Evolutionary conservation across 169 alveolate genomes (phyloP), one percentile per base, ranked within the genome.

Genomic region (Amoebophrya sp.): DNA sequence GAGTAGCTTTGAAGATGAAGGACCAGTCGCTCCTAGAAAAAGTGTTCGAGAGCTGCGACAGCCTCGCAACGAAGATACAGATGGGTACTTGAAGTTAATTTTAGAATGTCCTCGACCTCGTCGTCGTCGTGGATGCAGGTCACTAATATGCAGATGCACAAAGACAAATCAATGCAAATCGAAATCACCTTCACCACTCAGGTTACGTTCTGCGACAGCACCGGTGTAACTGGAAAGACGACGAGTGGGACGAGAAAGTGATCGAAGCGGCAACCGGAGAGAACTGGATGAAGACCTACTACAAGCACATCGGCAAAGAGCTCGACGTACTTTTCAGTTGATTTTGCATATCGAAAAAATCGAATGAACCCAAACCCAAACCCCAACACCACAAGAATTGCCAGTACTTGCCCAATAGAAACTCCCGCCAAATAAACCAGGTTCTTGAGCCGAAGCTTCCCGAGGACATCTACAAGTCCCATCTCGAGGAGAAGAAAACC

Each of bases 361-460:
- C n/a, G n/a, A n/a, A n/a, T n/a, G n/a, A n/a, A n/a, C n/a, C n/a
- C n/a, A n/a, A n/a, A n/a, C n/a, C n/a, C n/a, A n/a, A n/a, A n/a
- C n/a, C n/a, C n/a, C n/a, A n/a, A n/a, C n/a, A n/a, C n/a, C n/a
- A n/a, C n/a, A n/a, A n/a, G n/a, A n/a, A n/a, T n/a, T n/a, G 88
- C 40, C 13, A 29, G 13, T 69, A 69, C 18, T 69, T 18, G 16
- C 88, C 5, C 13, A 69, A 69, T 69, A 15, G 34, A 69, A 7
- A 69, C 16, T 29, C 2, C 34, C 43, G 13, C 0, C 2, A 31
- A 87, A 1, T 7, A 31, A 2, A 18, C 0, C 38, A 92, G 69
- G 93, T 92, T 41, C 70, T 92, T 40, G 94, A 92, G 40, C 94
- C 95, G 29, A 93, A 93, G 89, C 69, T 88, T 31, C 95, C 95